Evolutionary conservation across 495 filamentous ascomycete genomes (phyloP), one percentile per base, ranked within the genome.

Genomic region (Penicillium crystallinum): DNA sequence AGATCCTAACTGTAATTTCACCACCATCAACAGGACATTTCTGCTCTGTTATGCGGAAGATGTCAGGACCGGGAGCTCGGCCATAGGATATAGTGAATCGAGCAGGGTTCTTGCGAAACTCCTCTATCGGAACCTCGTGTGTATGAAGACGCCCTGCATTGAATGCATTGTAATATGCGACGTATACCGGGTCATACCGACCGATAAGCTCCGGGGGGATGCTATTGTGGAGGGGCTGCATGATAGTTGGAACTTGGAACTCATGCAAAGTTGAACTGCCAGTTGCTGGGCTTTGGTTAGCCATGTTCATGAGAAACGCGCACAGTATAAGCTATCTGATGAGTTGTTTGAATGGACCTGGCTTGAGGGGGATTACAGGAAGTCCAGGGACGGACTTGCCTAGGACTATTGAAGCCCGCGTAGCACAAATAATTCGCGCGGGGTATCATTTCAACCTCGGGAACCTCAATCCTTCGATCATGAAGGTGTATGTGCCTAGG

Each of bases 51-150:
- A 73, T 70, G 25, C 67, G 58, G 42, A 57, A 71, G 44, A 74
- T 46, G 43, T 71, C 65, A 10, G 69, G 68, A 3, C 69, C 68
- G 15, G 30, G 11, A 18, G 62, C 64, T 30, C 67, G 66, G 38
- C 69, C 69, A 41, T 74, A 74, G 15, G 55, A 56, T 33, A 61
- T 69, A 25, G 57, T 48, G 43, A 69, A 74, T 15, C 61, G 61
- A 22, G 53, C 65, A 10, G 77, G 76, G 23, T 62, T 68, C 60
- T 60, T 74, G 36, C 71, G 49, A 64, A 74, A 64, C 7, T 75
- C 65, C 42, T 77, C 65, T 29, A 79, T 76, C 17, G 69, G 61
- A 21, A 73, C 64, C 47, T 73, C 65, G 36, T 75, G 69, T 5
- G 68, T 66, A 57, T 73, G 66, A 12, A 75, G 58, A 36, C 74